These are phyloP conservation scores for Leptosphaerulina australis DNA, from an alignment of 2,329 filamentous ascomycete species.

Conservation along the genomic window DNA sequence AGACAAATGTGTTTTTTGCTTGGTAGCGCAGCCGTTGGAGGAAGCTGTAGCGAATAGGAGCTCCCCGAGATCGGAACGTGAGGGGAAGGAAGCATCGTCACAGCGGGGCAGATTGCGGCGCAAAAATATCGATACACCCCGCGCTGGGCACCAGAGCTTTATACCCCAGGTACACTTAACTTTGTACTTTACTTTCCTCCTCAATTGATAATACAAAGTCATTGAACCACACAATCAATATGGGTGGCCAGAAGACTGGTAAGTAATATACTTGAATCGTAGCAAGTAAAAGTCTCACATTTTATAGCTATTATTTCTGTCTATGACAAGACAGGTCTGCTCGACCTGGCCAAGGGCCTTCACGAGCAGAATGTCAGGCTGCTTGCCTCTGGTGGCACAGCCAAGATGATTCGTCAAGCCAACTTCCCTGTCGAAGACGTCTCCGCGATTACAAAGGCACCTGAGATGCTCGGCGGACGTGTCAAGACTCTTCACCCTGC, in stretches of 20 bases:
- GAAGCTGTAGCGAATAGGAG: conserved; percentile 15
- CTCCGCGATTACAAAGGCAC: conserved; percentile 90
- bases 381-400: conserved; percentile 91
- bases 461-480: conserved; percentile 91
- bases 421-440: conserved; percentile 98
- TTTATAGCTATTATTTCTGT: conserved; percentile 85
- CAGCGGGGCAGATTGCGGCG: conserved; percentile 28
- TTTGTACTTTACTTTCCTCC: conserved; percentile 12
- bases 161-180: conserved; percentile 27
- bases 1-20: background rate
- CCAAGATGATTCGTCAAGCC: conserved; percentile 95
- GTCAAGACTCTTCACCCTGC: conserved; percentile 97
- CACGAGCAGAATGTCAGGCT: conserved; percentile 58
- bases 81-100: conserved; percentile 19
- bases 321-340: conserved; percentile 87
- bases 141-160: conserved; percentile 23
- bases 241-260: conserved; percentile 49
- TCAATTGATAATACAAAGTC: conserved; percentile 23
- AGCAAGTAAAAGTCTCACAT: conserved; percentile 2
- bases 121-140: conserved; percentile 31
- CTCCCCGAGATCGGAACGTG: conserved; percentile 17
- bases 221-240: conserved; percentile 27
- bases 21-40: conserved; percentile 8
- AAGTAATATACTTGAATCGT: background rate
- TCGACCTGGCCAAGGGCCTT: conserved; percentile 49